A percentile compares a stretch with the other conserved stretches of the same genome.
Evolutionary conservation across 2,329 filamentous ascomycete genomes (phyloP).

Genomic region (Graphilbum ipis-grandicollis): DNA sequence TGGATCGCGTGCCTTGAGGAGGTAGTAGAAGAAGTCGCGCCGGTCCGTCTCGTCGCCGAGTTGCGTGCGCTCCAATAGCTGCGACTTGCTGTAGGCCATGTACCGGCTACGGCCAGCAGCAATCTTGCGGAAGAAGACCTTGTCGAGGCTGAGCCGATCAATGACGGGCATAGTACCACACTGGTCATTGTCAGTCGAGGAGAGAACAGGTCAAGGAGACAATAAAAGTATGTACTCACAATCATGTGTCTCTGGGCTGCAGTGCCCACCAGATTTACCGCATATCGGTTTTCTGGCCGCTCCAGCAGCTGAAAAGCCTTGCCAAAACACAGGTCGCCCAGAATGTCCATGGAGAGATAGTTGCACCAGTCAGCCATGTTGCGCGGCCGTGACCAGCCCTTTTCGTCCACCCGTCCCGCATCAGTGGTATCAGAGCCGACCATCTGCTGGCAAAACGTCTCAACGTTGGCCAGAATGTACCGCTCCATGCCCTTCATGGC

Average conservation of each 20-base stretch:
- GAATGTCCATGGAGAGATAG: conserved; percentile 44
- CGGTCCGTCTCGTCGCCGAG: conserved; percentile 48
- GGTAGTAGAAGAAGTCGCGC: conserved; percentile 61
- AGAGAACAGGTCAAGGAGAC: too few species aligned
- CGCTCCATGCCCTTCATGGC: conserved; percentile 52
- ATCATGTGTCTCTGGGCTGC: conserved; percentile 53
- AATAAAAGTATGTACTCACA: too few species aligned
- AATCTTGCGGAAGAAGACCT: conserved; percentile 48
- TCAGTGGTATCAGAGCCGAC: conserved; percentile 20
- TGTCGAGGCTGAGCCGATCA: conserved; percentile 48
- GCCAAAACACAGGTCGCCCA: conserved; percentile 42
- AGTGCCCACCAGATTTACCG: conserved; percentile 47
- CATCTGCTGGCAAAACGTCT: conserved; percentile 46
- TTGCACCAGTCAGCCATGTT: conserved; percentile 49
- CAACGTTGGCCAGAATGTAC: conserved; percentile 47
- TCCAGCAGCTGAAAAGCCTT: conserved; percentile 48
- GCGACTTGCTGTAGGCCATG: conserved; percentile 52
- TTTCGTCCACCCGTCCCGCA: conserved; percentile 14
- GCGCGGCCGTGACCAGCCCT: conserved; percentile 39
- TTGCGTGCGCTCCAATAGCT: conserved; percentile 48
- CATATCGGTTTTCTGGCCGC: conserved; percentile 42
- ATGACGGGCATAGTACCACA: conserved; percentile 57
- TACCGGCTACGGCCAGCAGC: conserved; percentile 50
- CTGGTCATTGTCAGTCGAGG: conserved; percentile 22
- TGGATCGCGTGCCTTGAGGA: conserved; percentile 53